These are phyloP conservation scores for Penicillium sp. DNA, from an alignment of 2,329 filamentous ascomycete species.

Conservation along the genomic window DNA sequence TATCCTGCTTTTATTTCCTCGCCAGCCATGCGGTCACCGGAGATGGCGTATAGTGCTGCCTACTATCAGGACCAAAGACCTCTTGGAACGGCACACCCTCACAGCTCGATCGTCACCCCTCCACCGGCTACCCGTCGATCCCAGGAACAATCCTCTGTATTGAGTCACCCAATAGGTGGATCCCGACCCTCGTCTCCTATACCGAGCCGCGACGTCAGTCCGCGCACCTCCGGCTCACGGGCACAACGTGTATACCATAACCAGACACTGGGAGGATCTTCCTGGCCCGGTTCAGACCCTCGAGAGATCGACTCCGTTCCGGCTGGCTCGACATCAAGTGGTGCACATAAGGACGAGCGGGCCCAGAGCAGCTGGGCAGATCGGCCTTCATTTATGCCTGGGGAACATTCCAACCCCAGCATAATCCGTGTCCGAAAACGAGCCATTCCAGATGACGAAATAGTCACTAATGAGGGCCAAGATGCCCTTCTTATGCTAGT, in stretches of 20 bases:
- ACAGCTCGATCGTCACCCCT: slow-evolving; percentile 19
- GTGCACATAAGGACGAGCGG: slow-evolving; percentile 32
- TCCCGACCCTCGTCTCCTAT: slow-evolving; percentile 15
- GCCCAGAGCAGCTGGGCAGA: slow-evolving; percentile 33
- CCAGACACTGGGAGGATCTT: slow-evolving; percentile 13
- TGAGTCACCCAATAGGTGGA: slow-evolving; percentile 7
- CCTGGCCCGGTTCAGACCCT: slow-evolving; percentile 19
- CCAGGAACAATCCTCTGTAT: slow-evolving; percentile 20
- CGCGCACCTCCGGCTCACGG: slow-evolving; percentile 26
- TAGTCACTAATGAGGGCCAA: slow-evolving; percentile 30
- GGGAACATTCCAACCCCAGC: slow-evolving; percentile 26
- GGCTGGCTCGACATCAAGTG: slow-evolving; percentile 28
- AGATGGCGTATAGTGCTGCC: slow-evolving; percentile 38
- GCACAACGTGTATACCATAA: slow-evolving; percentile 20
- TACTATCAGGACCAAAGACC: slow-evolving; percentile 32
- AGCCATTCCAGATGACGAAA: slow-evolving; percentile 25
- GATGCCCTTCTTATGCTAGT: slow-evolving; percentile 49
- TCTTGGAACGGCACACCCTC: slow-evolving; percentile 23
- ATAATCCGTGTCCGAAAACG: slow-evolving; percentile 29
- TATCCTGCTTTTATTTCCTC: slow-evolving; percentile 10
- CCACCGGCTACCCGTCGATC: slow-evolving; percentile 19
- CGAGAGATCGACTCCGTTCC: slow-evolving; percentile 24
- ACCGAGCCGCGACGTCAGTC: slow-evolving; percentile 16
- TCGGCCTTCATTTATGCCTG: slow-evolving; percentile 37
- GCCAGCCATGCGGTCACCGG: slow-evolving; percentile 32